Conservation (phyloP, 148 eudicot species). For the Vaccinium myrtillus region DNA sequence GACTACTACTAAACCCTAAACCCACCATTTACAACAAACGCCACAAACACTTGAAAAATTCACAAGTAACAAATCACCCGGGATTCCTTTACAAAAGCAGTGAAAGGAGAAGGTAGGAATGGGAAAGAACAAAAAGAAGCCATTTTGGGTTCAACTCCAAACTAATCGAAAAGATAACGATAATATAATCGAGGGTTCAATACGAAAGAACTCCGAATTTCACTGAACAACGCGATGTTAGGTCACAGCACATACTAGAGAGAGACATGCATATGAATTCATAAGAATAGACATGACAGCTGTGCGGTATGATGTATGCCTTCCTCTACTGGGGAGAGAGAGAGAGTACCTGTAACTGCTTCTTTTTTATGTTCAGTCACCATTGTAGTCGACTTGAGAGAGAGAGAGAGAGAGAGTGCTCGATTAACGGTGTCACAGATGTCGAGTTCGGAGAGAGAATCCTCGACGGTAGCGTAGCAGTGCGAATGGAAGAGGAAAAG, state of each 20-base stretch:
- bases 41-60: not conserved
- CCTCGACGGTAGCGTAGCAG: not conserved
- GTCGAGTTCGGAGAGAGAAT: not conserved
- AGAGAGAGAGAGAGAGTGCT: not conserved
- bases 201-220: not conserved
- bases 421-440: not conserved
- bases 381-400: not conserved
- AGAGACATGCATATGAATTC: not conserved
- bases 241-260: not conserved
- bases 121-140: not conserved
- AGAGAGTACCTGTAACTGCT: not conserved
- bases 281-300: not conserved
- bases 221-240: not conserved
- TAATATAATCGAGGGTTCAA: constrained; percentile 9
- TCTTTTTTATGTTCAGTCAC: not conserved
- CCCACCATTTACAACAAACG: not conserved
- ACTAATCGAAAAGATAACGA: not conserved
- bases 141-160: not conserved
- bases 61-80: not conserved
- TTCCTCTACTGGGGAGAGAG: not conserved
- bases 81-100: not conserved
- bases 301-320: not conserved
- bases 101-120: not conserved
- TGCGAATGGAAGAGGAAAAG: not conserved
- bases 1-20: not conserved